Evolutionary conservation across 768 basidiomycete genomes (phyloP).

Genomic region (Rubroboletus pulcherrimus): DNA sequence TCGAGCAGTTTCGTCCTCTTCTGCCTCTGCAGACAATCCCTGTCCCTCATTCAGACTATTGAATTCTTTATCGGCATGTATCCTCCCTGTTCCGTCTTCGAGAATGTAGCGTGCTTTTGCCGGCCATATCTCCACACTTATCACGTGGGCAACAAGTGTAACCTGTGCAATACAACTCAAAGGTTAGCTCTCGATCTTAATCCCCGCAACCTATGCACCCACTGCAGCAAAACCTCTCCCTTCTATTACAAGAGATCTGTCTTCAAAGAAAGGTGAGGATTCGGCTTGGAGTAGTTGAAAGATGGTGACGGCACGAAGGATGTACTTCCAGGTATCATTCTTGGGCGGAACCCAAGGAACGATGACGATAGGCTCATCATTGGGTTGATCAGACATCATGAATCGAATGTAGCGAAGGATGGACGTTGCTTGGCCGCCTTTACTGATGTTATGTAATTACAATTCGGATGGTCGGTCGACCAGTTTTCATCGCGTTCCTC

Average conservation of each 20-base stretch:
- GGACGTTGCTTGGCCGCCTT: not conserved
- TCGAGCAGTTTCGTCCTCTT: constrained; percentile 11
- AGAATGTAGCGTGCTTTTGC: constrained; percentile 18
- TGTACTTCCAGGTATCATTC: not conserved
- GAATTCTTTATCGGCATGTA: constrained; percentile 8
- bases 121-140: constrained; percentile 14
- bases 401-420: not conserved
- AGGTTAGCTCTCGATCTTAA: constrained; percentile 28
- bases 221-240: constrained; percentile 32
- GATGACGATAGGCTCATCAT: constrained; percentile 3
- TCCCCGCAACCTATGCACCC: not conserved
- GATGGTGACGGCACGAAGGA: constrained; percentile 51
- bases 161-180: constrained; percentile 29
- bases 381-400: constrained; percentile 8
- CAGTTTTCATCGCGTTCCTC: not conserved
- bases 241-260: constrained; percentile 46
- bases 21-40: not conserved
- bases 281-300: constrained; percentile 47
- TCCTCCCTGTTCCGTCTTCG: constrained; percentile 39
- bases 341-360: constrained; percentile 2
- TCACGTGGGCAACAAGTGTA: constrained; percentile 47
- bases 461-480: not conserved
- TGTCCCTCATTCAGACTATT: not conserved
- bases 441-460: constrained; percentile 5
- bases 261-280: constrained; percentile 33